Conservation (phyloP, 768 basidiomycete genomes). For the Leccinum disarticulatum region DNA sequence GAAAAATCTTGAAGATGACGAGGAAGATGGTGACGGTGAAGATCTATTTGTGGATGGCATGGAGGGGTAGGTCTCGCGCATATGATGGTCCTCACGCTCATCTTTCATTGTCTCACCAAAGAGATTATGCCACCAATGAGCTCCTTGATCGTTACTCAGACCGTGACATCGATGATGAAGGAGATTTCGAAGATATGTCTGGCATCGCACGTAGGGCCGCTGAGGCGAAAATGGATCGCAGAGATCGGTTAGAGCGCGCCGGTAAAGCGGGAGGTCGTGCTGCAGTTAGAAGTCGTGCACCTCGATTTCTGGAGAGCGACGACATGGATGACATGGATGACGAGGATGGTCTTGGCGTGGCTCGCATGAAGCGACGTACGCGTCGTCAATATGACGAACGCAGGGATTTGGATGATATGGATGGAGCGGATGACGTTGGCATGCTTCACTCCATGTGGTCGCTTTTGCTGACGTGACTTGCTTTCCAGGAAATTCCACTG, state of each 20-base stretch:
- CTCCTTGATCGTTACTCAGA: constrained; percentile 86
- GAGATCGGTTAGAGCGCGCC: constrained; percentile 72
- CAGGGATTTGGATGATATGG: constrained; percentile 85
- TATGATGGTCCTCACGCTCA: constrained; percentile 10
- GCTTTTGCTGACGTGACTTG: constrained; percentile 15
- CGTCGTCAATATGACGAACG: constrained; percentile 94
- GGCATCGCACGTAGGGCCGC: constrained; percentile 73
- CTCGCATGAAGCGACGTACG: constrained; percentile 77
- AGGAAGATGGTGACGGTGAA: constrained; percentile 83
- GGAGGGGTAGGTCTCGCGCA: constrained; percentile 54
- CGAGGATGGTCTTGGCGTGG: constrained; percentile 65
- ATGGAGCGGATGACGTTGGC: constrained; percentile 82
- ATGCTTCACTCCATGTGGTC: not conserved
- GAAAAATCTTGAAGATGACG: constrained; percentile 63
- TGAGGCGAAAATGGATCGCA: constrained; percentile 83
- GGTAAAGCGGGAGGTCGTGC: constrained; percentile 74
- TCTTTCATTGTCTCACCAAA: constrained; percentile 26
- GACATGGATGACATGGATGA: constrained; percentile 74
- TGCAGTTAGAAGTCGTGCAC: constrained; percentile 75
- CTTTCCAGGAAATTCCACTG: constrained; percentile 79
- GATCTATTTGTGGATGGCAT: constrained; percentile 87
- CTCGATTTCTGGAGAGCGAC: constrained; percentile 83
- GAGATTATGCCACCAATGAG: constrained; percentile 85
- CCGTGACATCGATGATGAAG: constrained; percentile 82
- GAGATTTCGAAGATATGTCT: constrained; percentile 66